Base-by-base conservation (phyloP, 1,284 basidiomycete genomes). In the Hortiboletus rubellus region DNA sequence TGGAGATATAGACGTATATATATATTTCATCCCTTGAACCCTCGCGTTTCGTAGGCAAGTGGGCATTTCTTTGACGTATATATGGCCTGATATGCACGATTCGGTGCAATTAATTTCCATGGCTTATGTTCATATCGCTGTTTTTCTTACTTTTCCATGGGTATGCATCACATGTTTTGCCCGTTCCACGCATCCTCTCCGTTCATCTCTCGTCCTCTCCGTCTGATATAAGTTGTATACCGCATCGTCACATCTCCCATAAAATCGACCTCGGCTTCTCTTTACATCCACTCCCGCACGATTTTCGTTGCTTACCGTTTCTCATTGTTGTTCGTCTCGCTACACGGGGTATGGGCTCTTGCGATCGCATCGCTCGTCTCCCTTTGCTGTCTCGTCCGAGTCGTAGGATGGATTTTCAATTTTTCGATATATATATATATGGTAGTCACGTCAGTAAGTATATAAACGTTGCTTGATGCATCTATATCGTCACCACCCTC, bases 1-100 rank as follows among this genome's bases (percentile, higher is more conserved):
- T 92, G 74, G 91, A 92, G 72, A 85, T 92, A 80, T 92, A 79
- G 63, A 73, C 37, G 50, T 38, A 38, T n/a, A 10, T 31, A 22
- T 15, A 24, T 38, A n/a, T 18, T 46, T 40, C 38, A 42, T 49
- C 36, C 42, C 22, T 50, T 34, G 42, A 55, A 30, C 27, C 8
- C 17, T 27, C 38, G 24, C 33, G 33, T 27, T 55, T 48, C 30
- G 50, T 59, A 58, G 57, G 64, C 64, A 50, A 65, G 60, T 65
- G 67, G 66, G 66, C 48, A 56, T 63, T 57, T 63, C 40, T 12
- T 46, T 22, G 42, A 42, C 59, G 49, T 66, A 64, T 72, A 55
- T 60, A 57, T 63, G 67, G 27, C 58, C 55, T 59, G 70, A 63
- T 62, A 60, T 65, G 63, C 59, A 58, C 55, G 67, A 49, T 52